Evolutionary conservation across 352 stramenopile genomes (phyloP), one percentile per base, ranked within the genome.

Genomic region (Pythium dissotocum): DNA sequence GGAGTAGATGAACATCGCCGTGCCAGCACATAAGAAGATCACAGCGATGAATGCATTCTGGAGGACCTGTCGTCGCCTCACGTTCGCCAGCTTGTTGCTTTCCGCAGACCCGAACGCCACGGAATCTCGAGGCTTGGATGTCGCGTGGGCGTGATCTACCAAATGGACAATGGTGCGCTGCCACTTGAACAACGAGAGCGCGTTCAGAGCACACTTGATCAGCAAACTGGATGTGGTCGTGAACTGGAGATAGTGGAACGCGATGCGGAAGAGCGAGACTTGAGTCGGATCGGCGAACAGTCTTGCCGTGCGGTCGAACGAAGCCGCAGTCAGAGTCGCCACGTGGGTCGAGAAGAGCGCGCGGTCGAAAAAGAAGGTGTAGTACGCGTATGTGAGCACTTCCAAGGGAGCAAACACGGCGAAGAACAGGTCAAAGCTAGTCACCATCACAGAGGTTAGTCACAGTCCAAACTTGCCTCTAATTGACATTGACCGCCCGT

Each of bases 391-490:
- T 0, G 76, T 42, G 2, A 89, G 57, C 16, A 85, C 74, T 14
- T 79, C 59, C 0, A 87, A 42, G 5, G 76, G 79, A 26, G 78
- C 75, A 52, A 87, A 86, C 12, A 87, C 81, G 1, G 77, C 81
- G 63, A 89, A 89, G 52, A 89, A 87, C 49, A 89, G 44, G 18
- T 89, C 77, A 33, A 87, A 89, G 14, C 74, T 86, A 60, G 16
- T 12, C 2, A 5, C 4, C 2, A 42, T 49, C 13, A 38, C 3
- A 32, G 16, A 12, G 21, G 16, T 48, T 24, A 24, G 32, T 18
- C 9, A n/a, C 5, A n/a, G 56, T 28, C 4, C 16, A 14, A 0
- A 51, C 21, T 24, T 24, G 21, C 21, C 21, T 24, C 21, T 24
- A 24, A 24, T 24, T 24, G 21, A 24, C 21, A 24, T 24, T 24